phyloP scores from a whole-genome alignment of 2,329 filamentous ascomycete genomes.

The Fusarium anthophilum region DNA sequence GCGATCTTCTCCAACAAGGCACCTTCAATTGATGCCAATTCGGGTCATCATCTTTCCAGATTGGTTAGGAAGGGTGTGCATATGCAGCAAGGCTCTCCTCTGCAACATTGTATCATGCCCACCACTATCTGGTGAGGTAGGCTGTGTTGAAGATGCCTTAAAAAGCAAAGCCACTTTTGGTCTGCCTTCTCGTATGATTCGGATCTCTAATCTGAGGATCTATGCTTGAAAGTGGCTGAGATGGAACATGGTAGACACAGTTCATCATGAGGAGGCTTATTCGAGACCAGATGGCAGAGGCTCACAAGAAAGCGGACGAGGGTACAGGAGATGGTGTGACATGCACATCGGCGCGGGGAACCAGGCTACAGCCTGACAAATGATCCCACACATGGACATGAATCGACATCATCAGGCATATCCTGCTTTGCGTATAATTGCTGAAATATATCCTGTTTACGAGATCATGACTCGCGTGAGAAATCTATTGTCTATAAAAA shows the following conservation, averaged over 20 bases:
- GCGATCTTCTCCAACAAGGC: not conserved
- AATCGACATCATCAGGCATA: not conserved
- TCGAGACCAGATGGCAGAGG: not conserved
- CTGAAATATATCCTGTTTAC: not conserved
- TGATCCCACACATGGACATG: not conserved
- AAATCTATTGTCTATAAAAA: not conserved
- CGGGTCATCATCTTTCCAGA: not conserved
- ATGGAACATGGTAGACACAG: not conserved
- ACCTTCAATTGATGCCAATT: not conserved
- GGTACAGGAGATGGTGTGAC: not conserved
- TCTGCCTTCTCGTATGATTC: not conserved
- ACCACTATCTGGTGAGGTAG: not conserved
- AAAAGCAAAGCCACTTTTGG: not conserved
- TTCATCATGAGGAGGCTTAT: not conserved
- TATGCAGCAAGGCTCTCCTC: conserved; percentile 1
- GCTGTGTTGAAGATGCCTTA: not conserved
- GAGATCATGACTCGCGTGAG: not conserved
- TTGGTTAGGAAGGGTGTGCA: not conserved
- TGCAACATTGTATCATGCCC: not conserved
- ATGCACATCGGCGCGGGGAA: not conserved
- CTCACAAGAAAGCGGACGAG: not conserved
- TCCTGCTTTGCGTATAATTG: not conserved
- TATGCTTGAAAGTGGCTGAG: not conserved
- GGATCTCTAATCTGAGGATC: not conserved
- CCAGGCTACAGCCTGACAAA: not conserved